Conservation (phyloP, 352 stramenopile genomes). For the Phytophthora pseudosyringae region DNA sequence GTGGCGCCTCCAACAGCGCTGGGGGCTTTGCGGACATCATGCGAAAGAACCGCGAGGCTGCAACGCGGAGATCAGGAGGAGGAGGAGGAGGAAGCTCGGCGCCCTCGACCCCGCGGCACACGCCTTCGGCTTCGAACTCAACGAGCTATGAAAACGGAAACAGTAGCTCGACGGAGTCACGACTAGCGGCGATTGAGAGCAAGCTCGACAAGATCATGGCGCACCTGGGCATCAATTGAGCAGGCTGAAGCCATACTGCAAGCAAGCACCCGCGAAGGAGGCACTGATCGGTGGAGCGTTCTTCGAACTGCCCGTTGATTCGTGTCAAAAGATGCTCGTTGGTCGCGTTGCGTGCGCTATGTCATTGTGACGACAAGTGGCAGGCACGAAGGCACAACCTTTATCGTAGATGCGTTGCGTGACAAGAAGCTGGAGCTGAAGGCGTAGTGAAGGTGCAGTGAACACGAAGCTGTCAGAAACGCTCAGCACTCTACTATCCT, state of each 20-base stretch:
- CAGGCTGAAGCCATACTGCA: conserved; percentile 8
- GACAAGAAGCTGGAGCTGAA: too few relatives aligned
- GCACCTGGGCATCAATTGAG: conserved; percentile 75
- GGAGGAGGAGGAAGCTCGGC: conserved; percentile 53
- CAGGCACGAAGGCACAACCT: too few relatives aligned
- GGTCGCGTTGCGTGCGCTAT: conserved; percentile 14
- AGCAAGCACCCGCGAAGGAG: conserved; percentile 2
- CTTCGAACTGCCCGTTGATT: background rate
- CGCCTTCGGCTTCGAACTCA: conserved; percentile 15
- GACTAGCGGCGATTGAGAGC: conserved; percentile 77
- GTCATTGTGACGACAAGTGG: conserved; percentile 5
- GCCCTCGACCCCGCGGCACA: conserved; percentile 57
- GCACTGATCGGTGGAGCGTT: conserved; percentile 4
- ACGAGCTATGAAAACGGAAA: conserved; percentile 35
- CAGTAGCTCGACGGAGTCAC: conserved; percentile 50
- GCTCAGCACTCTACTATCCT: conserved; percentile 16
- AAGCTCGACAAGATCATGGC: conserved; percentile 93
- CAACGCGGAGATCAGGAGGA: conserved; percentile 56
- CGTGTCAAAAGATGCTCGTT: background rate
- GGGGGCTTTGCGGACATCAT: conserved; percentile 91
- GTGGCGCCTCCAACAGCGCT: conserved; percentile 26
- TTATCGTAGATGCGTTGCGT: too few relatives aligned
- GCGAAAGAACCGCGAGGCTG: conserved; percentile 88
- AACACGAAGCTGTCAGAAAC: background rate
- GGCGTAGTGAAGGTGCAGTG: too few relatives aligned